These are phyloP conservation scores for Penicillium sp. DNA, from an alignment of 2,329 filamentous ascomycete species.

Conservation along the genomic window DNA sequence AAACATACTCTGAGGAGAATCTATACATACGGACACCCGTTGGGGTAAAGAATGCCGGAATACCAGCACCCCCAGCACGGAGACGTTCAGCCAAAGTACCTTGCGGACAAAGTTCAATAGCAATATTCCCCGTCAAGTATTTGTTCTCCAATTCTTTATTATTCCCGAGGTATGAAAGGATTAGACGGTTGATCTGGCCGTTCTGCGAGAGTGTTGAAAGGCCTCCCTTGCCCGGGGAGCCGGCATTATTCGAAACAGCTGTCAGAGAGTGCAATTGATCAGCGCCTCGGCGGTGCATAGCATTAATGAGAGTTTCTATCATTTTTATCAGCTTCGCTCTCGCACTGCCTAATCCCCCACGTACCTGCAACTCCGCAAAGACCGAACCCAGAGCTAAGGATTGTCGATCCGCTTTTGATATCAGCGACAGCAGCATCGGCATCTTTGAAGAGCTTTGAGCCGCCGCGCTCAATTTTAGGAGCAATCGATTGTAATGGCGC, in stretches of 20 bases:
- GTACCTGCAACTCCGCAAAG: slow-evolving; percentile 71
- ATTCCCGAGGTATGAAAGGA: slow-evolving; percentile 72
- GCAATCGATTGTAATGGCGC: slow-evolving; percentile 18
- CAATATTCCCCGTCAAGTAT: slow-evolving; percentile 71
- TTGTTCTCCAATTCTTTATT: slow-evolving; percentile 74
- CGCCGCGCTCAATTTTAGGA: slow-evolving; percentile 30
- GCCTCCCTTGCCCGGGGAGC: slow-evolving; percentile 65
- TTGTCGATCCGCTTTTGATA: slow-evolving; percentile 65
- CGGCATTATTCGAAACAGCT: slow-evolving; percentile 79
- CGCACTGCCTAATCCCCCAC: slow-evolving; percentile 13
- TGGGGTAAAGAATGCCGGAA: slow-evolving; percentile 77
- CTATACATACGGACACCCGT: slow-evolving; percentile 61
- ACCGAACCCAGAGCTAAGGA: slow-evolving; percentile 79
- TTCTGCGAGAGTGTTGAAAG: slow-evolving; percentile 66
- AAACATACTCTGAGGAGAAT: neutral
- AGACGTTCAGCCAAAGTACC: slow-evolving; percentile 55
- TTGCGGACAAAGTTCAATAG: slow-evolving; percentile 73
- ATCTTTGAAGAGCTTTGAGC: slow-evolving; percentile 39
- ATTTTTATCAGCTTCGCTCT: neutral
- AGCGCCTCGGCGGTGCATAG: slow-evolving; percentile 59
- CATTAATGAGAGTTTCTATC: slow-evolving; percentile 68
- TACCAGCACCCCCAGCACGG: slow-evolving; percentile 70
- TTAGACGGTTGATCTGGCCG: slow-evolving; percentile 69
- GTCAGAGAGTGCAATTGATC: slow-evolving; percentile 61
- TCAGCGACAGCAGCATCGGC: slow-evolving; percentile 70